A percentile compares a stretch with the other conserved stretches of the same genome.
Conservation (phyloP, 768 basidiomycete genomes). For the Termitomyces sp. region DNA sequence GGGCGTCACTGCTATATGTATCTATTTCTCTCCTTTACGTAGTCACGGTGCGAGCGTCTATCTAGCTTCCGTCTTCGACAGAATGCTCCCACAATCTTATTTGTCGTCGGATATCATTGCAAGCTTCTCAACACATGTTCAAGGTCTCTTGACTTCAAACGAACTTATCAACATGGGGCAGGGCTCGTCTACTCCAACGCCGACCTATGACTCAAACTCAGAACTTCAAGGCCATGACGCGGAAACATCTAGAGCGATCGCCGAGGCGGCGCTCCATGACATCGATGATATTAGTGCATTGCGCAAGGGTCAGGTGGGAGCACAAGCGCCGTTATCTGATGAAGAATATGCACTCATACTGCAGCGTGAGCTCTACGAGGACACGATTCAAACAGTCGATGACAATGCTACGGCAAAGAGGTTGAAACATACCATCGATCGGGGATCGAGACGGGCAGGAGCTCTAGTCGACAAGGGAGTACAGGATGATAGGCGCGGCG, state of each 20-base stretch:
- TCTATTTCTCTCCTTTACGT: background rate
- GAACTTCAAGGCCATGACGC: background rate
- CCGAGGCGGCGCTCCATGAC: conserved; percentile 1
- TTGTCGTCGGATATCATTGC: background rate
- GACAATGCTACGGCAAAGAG: conserved; percentile 11
- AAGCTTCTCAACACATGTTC: background rate
- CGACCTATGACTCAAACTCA: background rate
- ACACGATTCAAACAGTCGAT: background rate
- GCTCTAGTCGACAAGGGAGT: conserved; percentile 8
- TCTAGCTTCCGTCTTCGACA: background rate
- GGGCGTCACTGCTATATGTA: background rate
- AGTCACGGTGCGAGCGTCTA: background rate
- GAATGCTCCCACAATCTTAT: background rate
- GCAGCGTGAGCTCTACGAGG: conserved; percentile 7
- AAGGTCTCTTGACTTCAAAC: background rate
- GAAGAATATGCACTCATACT: conserved; percentile 14
- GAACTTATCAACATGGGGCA: background rate
- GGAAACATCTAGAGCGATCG: conserved; percentile 4
- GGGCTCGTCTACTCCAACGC: background rate
- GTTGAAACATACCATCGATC: conserved; percentile 11
- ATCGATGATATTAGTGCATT: conserved; percentile 3
- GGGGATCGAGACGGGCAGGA: background rate
- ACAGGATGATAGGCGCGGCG: conserved; percentile 13
- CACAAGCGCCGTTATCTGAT: conserved; percentile 12
- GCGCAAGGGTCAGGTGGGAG: conserved; percentile 14